phyloP scores from a whole-genome alignment of 768 basidiomycete genomes.

The Kwoniella shandongensis region DNA sequence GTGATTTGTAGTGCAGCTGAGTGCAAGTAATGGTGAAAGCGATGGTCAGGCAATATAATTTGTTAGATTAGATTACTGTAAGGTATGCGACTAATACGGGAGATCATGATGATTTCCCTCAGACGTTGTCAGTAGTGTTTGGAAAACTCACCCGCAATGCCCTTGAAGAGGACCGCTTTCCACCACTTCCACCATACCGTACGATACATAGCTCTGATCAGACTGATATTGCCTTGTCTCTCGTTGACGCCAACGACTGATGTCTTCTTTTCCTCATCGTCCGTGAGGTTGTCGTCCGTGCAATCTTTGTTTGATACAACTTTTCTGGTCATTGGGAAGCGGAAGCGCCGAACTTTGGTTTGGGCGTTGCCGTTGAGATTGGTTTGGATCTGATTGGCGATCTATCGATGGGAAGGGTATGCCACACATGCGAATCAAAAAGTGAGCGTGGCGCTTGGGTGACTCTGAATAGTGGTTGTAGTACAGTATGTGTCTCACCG shows the following conservation, averaged over 20 bases:
- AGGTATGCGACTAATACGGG: no score
- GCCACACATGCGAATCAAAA: no score
- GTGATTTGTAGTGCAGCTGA: constrained; percentile 22
- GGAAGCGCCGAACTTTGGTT: no score
- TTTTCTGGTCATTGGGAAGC: constrained; percentile 4
- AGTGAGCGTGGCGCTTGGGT: neutral
- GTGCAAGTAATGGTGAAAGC: neutral
- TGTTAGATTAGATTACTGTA: no score
- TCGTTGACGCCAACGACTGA: constrained; percentile 3
- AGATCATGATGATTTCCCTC: no score
- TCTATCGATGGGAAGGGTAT: no score
- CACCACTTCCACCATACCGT: constrained; percentile 18
- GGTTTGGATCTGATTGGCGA: constrained; percentile 18
- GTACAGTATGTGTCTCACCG: constrained; percentile 12
- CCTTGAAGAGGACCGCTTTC: constrained; percentile 20
- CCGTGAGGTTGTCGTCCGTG: constrained; percentile 18
- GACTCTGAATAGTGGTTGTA: neutral
- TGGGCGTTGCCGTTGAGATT: neutral
- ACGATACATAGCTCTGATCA: constrained; percentile 27
- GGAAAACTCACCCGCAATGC: constrained; percentile 21
- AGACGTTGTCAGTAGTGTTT: neutral
- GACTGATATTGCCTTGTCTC: constrained; percentile 5
- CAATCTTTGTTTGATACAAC: constrained; percentile 1
- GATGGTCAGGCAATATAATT: no score
- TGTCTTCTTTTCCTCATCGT: neutral